Base-by-base conservation (phyloP, 306 rosid genomes). In the Prunus mongolica region DNA sequence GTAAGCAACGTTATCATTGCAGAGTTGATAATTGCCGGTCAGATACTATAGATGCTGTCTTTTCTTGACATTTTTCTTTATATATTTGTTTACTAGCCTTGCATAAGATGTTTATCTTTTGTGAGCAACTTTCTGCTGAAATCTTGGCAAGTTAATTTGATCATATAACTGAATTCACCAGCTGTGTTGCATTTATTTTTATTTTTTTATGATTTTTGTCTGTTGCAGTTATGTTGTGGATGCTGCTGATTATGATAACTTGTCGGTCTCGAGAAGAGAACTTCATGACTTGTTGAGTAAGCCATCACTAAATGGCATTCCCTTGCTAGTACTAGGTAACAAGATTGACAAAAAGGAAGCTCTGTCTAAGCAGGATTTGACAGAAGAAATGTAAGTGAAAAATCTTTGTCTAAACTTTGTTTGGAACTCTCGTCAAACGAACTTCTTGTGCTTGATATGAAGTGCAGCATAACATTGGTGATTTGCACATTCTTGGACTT, bases 231-330 rank as follows among this genome's bases (percentile, higher is more conserved):
- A 84, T 80, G 93, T 86, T 38, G 96, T 87, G 64, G 92, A 90
- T 86, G 91, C 87, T 34, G 93, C 91, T 73, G 89, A 88, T 83
- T 30, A 47, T 38, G 91, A 87, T 34, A 87, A 87, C 67, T 76
- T 88, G 69, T 65, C 84, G 30, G 83, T 82, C 77, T 85, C 91
- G 11, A 88, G 52, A 85, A 74, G 77, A 82, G 89, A 90, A 82
- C 91, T 90, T 28, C 93, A 92, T 78, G 91, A 88, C 79, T 76
- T 88, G 81, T 76, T 87, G 80, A 84, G 88, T 78, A 90, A 85
- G 81, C 83, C 84, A 44, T 85, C 96, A 18, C 82, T 90, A 63
- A 82, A 69, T 85, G 88, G 89, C 2, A 87, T 82, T 67, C 91
- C 94, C 25, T 55, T 89, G 67, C 85, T 89, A 76, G 80, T 91